Evolutionary conservation across 179 eudicot species (phyloP), one percentile per base, ranked within the genome.

Genomic region (Silene noctiflora): DNA sequence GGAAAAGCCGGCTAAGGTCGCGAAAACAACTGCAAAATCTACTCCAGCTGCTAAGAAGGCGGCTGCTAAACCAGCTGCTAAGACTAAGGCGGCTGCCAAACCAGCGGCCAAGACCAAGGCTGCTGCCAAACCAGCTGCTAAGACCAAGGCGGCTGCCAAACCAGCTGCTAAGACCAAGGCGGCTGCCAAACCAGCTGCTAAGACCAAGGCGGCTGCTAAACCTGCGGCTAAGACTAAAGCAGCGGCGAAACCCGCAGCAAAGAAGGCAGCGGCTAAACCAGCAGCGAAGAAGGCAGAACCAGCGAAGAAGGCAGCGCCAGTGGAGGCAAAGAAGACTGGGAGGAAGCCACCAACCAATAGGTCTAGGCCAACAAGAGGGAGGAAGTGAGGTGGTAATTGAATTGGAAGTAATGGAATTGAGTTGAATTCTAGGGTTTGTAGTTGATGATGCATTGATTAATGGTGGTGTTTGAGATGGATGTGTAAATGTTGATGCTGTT

Each of bases 1-100:
- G 72, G 82, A 62, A 51, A 84, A 69, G 68, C 75, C 84, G 4
- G 87, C 81, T 0, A 84, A 84, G 81, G 84, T 35, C 21, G 81
- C 83, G 1, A 84, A 76, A 71, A 81, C 84, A 0, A 10, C 78
- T 6, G 67, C 81, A 0, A 78, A 63, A 44, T 75, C 84, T 0
- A 75, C 84, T 19, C 82, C 86, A 39, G 21, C 71, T 67, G 39
- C 39, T 3, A 64, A 64, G 39, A 24, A 25, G n/a, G 35, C 67
- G 14, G 51, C 78, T 0, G 78, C 72, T 0, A 77, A 75, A 66
- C 20, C 60, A 1, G 60, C 60, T 0, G 60, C 60, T 4, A 56
- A 56, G 21, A 56, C 19, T n/a, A 65, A 29, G 13, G 39, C 69
- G 0, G 69, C 69, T 4, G 69, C 69, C 0, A 65, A 65, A 14